Evolutionary conservation across 805 yeast genomes (phyloP), one percentile per base, ranked within the genome.

Genomic region (Naumovozyma castellii): DNA sequence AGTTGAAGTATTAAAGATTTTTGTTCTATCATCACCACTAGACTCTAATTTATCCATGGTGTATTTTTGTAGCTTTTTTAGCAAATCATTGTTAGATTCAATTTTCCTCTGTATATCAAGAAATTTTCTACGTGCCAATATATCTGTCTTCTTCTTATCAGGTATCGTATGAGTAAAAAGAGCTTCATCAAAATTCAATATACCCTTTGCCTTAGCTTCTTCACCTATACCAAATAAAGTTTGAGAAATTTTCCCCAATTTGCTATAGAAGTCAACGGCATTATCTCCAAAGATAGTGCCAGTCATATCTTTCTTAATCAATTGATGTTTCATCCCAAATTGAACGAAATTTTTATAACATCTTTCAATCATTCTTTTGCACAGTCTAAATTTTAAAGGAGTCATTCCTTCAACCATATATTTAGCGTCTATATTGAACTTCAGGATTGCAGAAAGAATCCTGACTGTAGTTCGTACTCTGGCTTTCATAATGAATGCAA

Each of bases 351-450:
- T 64, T 54, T 68, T 73, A 49, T 80, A 58, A 17, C 73, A 62
- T 40, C 86, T 71, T 54, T 81, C 87, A 14, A 75, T 71, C 51
- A 77, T 81, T 50, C 82, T 72, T 48, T 69, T 73, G 4, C 75
- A 65, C 37, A 81, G 58, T 53, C 81, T 81, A 51, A 62, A 65
- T 19, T 65, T 60, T 28, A 67, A 43, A 8, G 60, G 55, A 2
- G 58, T 49, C n/a, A 59, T 64, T 15, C 56, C 54, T 34, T 71
- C 71, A 35, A 59, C 65, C 43, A 65, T 72, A 31, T 78, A 76
- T 49, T 73, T 76, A 30, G 68, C 60, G 57, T 78, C 79, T 32
- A 72, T 56, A 43, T 75, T 87, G 49, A 79, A 84, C 8, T 70
- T 67, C 34, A 84, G 69, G 9, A 87, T 61, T 12, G 72, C 70